Conservation (phyloP, 352 stramenopile species). For the Labyrinthula sp. region DNA sequence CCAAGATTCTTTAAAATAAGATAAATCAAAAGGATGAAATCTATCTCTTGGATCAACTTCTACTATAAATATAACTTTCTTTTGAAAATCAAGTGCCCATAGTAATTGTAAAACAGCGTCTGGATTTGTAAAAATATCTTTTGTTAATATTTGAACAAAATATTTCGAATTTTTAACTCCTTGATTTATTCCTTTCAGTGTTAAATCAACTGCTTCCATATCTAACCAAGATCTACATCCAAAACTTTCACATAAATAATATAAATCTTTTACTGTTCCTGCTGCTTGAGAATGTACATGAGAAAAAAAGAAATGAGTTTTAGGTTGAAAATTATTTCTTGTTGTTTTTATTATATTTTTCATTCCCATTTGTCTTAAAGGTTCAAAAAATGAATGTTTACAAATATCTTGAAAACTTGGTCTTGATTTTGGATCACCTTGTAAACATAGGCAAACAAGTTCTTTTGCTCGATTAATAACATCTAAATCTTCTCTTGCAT, state of each 20-base stretch:
- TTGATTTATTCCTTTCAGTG: constrained; percentile 3
- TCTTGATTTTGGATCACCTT: constrained; percentile 11
- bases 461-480: too few species aligned
- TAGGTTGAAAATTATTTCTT: too few species aligned
- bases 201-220: constrained; percentile 21
- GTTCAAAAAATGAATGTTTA: constrained; percentile 12
- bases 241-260: constrained; percentile 3
- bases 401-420: constrained; percentile 5
- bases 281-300: constrained; percentile 21
- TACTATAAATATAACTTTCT: constrained; percentile 10
- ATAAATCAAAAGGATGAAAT: too few species aligned
- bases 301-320: constrained; percentile 21
- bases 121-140: constrained; percentile 9
- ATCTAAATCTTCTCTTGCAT: too few species aligned
- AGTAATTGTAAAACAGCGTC: constrained; percentile 18
- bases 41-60: too few species aligned
- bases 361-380: too few species aligned
- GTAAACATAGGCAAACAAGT: constrained; percentile 11
- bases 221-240: constrained; percentile 16
- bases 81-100: constrained; percentile 18
- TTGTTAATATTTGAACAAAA: constrained; percentile 14
- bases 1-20: too few species aligned
- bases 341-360: too few species aligned
- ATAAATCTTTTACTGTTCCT: constrained; percentile 24
- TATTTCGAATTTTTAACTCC: constrained; percentile 19